A percentile compares a stretch with the other conserved stretches of the same genome.
These are phyloP conservation scores for Pholiota adiposa DNA, from an alignment of 1,284 basidiomycete species.

Conservation along the genomic window DNA sequence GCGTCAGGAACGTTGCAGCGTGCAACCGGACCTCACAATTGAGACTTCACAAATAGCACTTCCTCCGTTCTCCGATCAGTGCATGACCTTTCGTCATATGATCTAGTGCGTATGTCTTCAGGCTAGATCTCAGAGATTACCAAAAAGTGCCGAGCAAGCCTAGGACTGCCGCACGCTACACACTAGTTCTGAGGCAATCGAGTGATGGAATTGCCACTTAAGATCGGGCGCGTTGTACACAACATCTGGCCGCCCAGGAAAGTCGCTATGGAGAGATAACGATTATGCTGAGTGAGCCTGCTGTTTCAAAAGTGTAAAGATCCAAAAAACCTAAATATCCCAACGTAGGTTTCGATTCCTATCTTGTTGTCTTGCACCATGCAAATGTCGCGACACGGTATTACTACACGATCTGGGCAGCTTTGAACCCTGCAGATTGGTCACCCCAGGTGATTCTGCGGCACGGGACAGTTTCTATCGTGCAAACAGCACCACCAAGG, in stretches of 20 bases:
- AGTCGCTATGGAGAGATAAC: constrained; percentile 6
- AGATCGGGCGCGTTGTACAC: not conserved
- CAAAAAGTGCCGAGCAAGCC: not conserved
- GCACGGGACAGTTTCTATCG: constrained; percentile 1
- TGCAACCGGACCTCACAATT: too few species aligned
- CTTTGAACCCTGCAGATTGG: constrained; percentile 2
- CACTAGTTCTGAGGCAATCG: not conserved
- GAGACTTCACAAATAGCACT: too few species aligned
- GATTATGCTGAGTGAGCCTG: not conserved
- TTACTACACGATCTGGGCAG: not conserved
- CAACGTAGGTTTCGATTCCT: not conserved
- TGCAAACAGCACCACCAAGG: not conserved
- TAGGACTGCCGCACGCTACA: too few species aligned
- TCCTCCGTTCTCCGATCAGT: too few species aligned
- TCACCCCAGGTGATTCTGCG: not conserved
- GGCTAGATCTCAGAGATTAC: too few species aligned
- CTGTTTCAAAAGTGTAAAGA: too few species aligned
- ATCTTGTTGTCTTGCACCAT: constrained; percentile 5
- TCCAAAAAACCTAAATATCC: too few species aligned
- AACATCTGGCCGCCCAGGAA: not conserved
- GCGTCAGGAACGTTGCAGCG: too few species aligned
- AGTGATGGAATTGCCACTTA: constrained; percentile 1
- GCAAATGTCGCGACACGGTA: constrained; percentile 1
- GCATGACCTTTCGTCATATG: too few species aligned
- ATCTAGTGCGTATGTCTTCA: too few species aligned